These are phyloP conservation scores for Blepharisma undulans DNA, from an alignment of 169 alveolate genomes.

Conservation along the genomic window DNA sequence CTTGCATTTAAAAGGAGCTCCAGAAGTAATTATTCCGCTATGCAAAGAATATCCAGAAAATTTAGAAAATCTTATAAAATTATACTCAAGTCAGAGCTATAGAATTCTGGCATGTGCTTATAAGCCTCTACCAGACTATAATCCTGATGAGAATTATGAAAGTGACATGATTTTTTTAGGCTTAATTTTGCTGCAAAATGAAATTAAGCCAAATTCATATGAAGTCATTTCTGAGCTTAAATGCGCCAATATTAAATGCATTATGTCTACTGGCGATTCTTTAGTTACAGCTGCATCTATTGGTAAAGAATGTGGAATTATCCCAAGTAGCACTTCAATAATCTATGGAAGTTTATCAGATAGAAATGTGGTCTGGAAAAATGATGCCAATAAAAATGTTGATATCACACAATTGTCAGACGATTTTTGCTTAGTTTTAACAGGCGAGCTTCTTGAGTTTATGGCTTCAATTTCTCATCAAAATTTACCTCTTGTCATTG, in stretches of 20 bases:
- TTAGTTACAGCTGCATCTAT: slow-evolving; percentile 79
- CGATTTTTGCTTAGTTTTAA: slow-evolving; percentile 34
- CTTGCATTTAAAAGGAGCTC: slow-evolving; percentile 88
- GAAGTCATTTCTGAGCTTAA: slow-evolving; percentile 62
- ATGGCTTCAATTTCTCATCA: not conserved
- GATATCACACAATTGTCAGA: not conserved
- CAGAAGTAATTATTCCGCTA: slow-evolving; percentile 85
- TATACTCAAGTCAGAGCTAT: slow-evolving; percentile 73
- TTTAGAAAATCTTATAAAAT: slow-evolving; percentile 67
- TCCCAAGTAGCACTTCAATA: slow-evolving; percentile 52
- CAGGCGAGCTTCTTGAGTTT: slow-evolving; percentile 53
- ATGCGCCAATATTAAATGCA: slow-evolving; percentile 72
- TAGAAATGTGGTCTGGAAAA: not conserved
- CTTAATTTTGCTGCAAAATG: slow-evolving; percentile 75
- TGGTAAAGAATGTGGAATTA: slow-evolving; percentile 73
- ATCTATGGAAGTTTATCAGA: slow-evolving; percentile 51
- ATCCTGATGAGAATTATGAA: slow-evolving; percentile 58
- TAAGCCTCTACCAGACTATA: slow-evolving; percentile 53
- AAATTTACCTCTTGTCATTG: slow-evolving; percentile 35
- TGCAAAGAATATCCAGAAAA: slow-evolving; percentile 80
- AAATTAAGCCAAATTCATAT: slow-evolving; percentile 71
- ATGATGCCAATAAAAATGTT: not conserved
- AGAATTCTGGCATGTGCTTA: slow-evolving; percentile 79
- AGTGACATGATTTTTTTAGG: slow-evolving; percentile 79
- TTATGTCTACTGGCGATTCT: slow-evolving; percentile 87